A percentile compares a stretch with the other conserved stretches of the same genome.
Conservation (phyloP, 305 asterid genomes). For the Solanum hybrid region DNA sequence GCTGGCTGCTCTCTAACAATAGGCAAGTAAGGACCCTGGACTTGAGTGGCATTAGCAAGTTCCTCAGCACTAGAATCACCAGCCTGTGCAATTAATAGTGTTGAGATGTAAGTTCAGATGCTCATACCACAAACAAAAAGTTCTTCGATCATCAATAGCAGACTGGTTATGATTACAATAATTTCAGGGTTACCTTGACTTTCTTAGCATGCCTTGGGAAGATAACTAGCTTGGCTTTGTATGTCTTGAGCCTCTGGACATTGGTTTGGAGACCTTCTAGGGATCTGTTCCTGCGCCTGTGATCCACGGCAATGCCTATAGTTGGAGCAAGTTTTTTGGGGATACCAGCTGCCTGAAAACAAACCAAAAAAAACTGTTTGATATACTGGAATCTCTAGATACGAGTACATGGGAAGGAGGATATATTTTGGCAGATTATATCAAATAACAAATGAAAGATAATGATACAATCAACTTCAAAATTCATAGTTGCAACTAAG, state of each 20-base stretch:
- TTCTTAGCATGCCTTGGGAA: constrained; percentile 22
- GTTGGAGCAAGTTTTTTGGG: constrained; percentile 30
- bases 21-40: constrained; percentile 62
- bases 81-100: constrained; percentile 16
- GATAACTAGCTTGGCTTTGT: constrained; percentile 26
- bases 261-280: constrained; percentile 26
- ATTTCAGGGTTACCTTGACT: constrained; percentile 12
- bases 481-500: background rate
- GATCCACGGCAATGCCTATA: constrained; percentile 28
- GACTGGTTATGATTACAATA: background rate
- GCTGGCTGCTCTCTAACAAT: constrained; percentile 35
- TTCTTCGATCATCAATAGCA: background rate
- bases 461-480: background rate
- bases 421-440: background rate
- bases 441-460: too few species aligned
- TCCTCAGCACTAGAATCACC: constrained; percentile 84
- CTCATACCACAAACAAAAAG: background rate
- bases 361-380: background rate
- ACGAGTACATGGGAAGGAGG: background rate
- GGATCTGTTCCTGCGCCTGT: constrained; percentile 27
- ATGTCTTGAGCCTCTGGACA: constrained; percentile 30
- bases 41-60: constrained; percentile 74
- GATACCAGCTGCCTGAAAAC: constrained; percentile 27
- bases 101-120: background rate
- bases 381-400: background rate